Percentiles rank a stretch among this genome's conserved stretches.
These are phyloP conservation scores for Dactylellina drechsleri DNA, from an alignment of 2,329 filamentous ascomycete genomes.

Conservation along the genomic window DNA sequence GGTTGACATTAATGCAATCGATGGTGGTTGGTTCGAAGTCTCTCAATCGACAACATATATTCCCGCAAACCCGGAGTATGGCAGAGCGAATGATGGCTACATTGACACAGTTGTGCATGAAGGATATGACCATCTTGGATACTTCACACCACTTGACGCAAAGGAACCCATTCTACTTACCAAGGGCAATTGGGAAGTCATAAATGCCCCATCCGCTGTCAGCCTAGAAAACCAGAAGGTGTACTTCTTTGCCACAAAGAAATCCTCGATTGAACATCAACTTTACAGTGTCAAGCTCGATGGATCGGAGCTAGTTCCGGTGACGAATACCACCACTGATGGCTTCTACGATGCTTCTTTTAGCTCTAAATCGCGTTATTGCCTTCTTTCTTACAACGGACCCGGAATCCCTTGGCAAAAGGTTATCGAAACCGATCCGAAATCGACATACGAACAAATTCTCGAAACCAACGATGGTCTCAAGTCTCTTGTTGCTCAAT, in stretches of 20 bases:
- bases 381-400: constrained; percentile 83
- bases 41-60: constrained; percentile 86
- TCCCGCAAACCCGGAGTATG: constrained; percentile 80
- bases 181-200: constrained; percentile 90
- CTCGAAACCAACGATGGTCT: constrained; percentile 83
- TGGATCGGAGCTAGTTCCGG: constrained; percentile 75
- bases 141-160: constrained; percentile 89
- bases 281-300: constrained; percentile 89
- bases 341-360: constrained; percentile 87
- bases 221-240: constrained; percentile 86
- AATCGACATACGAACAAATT: constrained; percentile 69
- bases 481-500: constrained; percentile 74
- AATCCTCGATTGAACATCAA: constrained; percentile 88
- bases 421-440: constrained; percentile 79
- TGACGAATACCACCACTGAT: constrained; percentile 78
- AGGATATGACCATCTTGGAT: constrained; percentile 88
- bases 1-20: constrained; percentile 81
- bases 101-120: constrained; percentile 89
- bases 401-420: constrained; percentile 91
- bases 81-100: constrained; percentile 84
- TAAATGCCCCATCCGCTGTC: constrained; percentile 81
- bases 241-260: constrained; percentile 88
- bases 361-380: constrained; percentile 82
- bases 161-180: constrained; percentile 85
- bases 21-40: constrained; percentile 97